Evolutionary conservation across 345 rosid genomes (phyloP).

Genomic region (Odontarrhena argentea): DNA sequence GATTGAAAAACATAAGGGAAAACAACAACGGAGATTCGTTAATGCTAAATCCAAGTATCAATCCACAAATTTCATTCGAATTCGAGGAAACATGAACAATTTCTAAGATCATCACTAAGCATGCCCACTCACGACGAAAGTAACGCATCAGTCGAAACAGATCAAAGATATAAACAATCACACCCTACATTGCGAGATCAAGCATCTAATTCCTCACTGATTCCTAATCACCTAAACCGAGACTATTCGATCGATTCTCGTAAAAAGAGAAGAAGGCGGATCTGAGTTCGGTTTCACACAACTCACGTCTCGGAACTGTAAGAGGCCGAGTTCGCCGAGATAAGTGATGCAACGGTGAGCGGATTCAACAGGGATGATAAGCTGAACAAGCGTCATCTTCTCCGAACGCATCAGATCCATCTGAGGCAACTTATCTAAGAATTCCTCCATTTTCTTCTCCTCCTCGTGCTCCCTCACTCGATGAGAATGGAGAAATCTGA

Average conservation of each 20-base stretch:
- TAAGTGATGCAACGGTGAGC: slow-evolving; percentile 85
- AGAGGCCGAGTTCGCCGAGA: slow-evolving; percentile 79
- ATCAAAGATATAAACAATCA: slow-evolving; percentile 11
- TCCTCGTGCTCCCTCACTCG: slow-evolving; percentile 23
- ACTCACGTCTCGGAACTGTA: slow-evolving; percentile 83
- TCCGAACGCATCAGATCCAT: slow-evolving; percentile 99
- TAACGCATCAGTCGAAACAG: slow-evolving; percentile 16
- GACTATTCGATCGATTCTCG: slow-evolving; percentile 17
- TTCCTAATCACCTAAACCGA: slow-evolving; percentile 14
- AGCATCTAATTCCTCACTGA: slow-evolving; percentile 15
- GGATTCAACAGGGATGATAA: slow-evolving; percentile 90
- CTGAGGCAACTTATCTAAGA: slow-evolving; percentile 68
- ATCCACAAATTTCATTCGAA: slow-evolving; percentile 18
- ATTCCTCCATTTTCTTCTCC: slow-evolving; percentile 50
- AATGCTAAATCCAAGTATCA: slow-evolving; percentile 12
- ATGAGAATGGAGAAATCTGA: slow-evolving; percentile 10
- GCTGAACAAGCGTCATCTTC: slow-evolving; percentile 91
- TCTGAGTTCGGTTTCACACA: slow-evolving; percentile 38
- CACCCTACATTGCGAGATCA: slow-evolving; percentile 31
- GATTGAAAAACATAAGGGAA: not conserved
- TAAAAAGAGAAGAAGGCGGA: slow-evolving; percentile 40
- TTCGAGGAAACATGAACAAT: slow-evolving; percentile 25
- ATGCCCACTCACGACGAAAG: slow-evolving; percentile 26
- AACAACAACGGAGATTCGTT: slow-evolving; percentile 11
- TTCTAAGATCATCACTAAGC: slow-evolving; percentile 29